These are phyloP conservation scores for Epichloe festucae DNA, from an alignment of 2,329 filamentous ascomycete species.

Conservation along the genomic window DNA sequence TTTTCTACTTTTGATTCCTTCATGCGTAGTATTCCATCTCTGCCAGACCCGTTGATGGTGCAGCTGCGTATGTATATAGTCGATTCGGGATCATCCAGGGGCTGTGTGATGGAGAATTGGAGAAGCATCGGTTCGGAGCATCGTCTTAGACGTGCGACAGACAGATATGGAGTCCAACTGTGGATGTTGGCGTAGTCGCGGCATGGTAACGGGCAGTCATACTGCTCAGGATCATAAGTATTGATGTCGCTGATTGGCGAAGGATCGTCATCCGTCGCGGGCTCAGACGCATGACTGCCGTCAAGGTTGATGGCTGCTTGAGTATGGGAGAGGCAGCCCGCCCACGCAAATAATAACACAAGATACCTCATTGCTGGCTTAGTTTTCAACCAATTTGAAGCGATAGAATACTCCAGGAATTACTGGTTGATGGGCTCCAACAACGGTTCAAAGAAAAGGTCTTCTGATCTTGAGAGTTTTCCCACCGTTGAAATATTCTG, in stretches of 20 bases:
- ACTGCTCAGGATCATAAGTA: conserved; percentile 11
- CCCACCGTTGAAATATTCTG: too few relatives aligned
- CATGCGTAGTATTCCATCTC: neutral
- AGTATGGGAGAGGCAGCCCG: neutral
- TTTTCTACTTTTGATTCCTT: neutral
- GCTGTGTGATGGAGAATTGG: conserved; percentile 7
- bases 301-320: conserved; percentile 8
- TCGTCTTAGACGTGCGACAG: conserved; percentile 9
- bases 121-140: conserved; percentile 6
- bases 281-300: conserved; percentile 6
- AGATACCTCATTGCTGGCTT: neutral
- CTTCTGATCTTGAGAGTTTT: neutral
- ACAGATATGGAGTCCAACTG: conserved; percentile 12
- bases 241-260: conserved; percentile 10
- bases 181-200: conserved; percentile 11
- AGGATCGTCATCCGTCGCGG: conserved; percentile 6
- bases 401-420: neutral
- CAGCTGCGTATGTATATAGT: conserved; percentile 7
- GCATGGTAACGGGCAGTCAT: conserved; percentile 11
- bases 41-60: neutral
- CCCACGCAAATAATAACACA: neutral
- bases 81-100: conserved; percentile 4
- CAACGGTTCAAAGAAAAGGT: neutral
- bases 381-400: neutral
- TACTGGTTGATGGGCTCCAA: neutral